A percentile compares a stretch with the other conserved stretches of the same genome.
Evolutionary conservation across 2,329 filamentous ascomycete genomes (phyloP).

Genomic region (Lasiodiplodia sp.): DNA sequence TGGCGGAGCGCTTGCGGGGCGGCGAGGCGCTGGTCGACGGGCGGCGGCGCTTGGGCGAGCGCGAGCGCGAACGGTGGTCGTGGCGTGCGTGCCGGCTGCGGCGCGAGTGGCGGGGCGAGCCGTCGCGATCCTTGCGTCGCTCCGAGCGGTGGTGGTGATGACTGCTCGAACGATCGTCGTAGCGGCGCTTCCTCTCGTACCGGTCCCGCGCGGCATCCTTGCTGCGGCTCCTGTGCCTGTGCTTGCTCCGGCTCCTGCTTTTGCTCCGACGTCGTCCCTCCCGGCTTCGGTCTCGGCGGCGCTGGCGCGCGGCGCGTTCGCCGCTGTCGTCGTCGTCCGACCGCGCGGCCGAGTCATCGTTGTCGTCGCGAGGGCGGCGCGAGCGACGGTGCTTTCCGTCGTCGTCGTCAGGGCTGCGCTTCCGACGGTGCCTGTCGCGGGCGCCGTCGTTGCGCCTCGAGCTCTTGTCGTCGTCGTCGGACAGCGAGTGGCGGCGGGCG

Average conservation of each 20-base stretch:
- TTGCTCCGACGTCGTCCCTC: constrained; percentile 18
- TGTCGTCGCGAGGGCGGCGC: constrained; percentile 14
- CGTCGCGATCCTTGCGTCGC: constrained; percentile 34
- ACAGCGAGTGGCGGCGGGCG: constrained; percentile 1
- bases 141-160: constrained; percentile 39
- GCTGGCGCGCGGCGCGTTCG: constrained; percentile 3
- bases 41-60: constrained; percentile 44
- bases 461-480: constrained; percentile 14
- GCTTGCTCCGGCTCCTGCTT: constrained; percentile 33
- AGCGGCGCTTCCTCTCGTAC: constrained; percentile 25
- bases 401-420: constrained; percentile 36
- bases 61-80: constrained; percentile 33
- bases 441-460: constrained; percentile 1
- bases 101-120: constrained; percentile 21
- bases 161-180: constrained; percentile 36
- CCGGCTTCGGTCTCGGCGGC: not conserved
- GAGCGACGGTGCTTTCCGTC: constrained; percentile 30
- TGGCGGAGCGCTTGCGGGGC: constrained; percentile 51
- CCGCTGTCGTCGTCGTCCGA: constrained; percentile 19
- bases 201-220: constrained; percentile 29
- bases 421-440: constrained; percentile 29
- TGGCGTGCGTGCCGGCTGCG: constrained; percentile 33
- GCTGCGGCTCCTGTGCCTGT: constrained; percentile 30
- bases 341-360: not conserved
- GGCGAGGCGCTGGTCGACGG: constrained; percentile 45